These are phyloP conservation scores for Tagetes patula DNA, from an alignment of 129 eudicot species.

Conservation along the genomic window DNA sequence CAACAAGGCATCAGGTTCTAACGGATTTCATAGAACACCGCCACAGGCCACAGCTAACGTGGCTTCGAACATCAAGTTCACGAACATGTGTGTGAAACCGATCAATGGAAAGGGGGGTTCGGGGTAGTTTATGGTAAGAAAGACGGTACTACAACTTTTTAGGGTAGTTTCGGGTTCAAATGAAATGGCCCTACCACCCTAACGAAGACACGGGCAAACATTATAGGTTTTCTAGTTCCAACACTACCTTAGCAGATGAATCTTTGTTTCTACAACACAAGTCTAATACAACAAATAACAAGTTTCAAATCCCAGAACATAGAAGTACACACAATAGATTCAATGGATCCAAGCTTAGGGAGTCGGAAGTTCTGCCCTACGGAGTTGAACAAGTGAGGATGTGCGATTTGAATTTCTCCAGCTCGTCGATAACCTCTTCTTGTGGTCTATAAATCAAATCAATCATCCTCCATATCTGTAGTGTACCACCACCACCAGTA, in stretches of 20 bases:
- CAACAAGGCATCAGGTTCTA: too few species aligned
- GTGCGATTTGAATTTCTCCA: conserved; percentile 75
- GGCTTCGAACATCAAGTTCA: too few species aligned
- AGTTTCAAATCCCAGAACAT: conserved; percentile 11
- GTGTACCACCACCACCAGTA: conserved; percentile 91
- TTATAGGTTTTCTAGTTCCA: neutral
- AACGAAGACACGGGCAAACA: neutral
- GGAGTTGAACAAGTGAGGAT: conserved; percentile 65
- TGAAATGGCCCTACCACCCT: neutral
- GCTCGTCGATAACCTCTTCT: conserved; percentile 81
- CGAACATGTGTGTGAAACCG: too few species aligned
- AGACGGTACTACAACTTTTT: too few species aligned
- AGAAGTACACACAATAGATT: conserved; percentile 3
- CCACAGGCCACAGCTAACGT: too few species aligned
- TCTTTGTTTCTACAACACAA: conserved; percentile 3
- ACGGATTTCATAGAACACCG: too few species aligned
- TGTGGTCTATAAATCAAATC: conserved; percentile 80
- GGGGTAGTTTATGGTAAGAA: too few species aligned
- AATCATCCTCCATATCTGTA: conserved; percentile 98
- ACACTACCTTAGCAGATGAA: neutral
- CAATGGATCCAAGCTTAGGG: neutral
- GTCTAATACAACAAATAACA: neutral
- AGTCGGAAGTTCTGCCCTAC: neutral
- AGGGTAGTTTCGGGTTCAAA: too few species aligned
- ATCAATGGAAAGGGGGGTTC: too few species aligned